Evolutionary conservation across 192 early-diverging fungal genomes (phyloP).

Genomic region (Coemansia nantahalensis): DNA sequence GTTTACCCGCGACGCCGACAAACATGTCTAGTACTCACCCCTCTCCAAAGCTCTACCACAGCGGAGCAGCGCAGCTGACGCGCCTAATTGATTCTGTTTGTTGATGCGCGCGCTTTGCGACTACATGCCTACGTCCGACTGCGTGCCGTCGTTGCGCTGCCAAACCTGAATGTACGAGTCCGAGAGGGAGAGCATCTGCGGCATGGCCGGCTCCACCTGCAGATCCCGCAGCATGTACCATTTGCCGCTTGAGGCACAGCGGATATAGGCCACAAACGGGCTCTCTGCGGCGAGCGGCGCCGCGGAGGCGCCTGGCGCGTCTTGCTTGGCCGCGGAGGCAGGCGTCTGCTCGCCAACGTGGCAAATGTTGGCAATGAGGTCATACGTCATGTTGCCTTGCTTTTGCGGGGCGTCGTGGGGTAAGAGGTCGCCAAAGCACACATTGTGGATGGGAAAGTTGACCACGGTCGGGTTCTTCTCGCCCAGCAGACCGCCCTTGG

Average conservation of each 20-base stretch:
- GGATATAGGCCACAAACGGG: conserved; percentile 80
- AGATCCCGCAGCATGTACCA: conserved; percentile 97
- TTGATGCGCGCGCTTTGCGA: too few species aligned
- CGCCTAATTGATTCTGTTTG: too few species aligned
- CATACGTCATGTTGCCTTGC: conserved; percentile 56
- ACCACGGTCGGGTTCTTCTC: conserved; percentile 99
- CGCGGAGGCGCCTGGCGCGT: conserved; percentile 5
- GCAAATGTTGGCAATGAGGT: conserved; percentile 88
- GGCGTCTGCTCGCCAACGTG: conserved; percentile 73
- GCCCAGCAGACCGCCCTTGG: conserved; percentile 73
- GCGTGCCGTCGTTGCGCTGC: conserved; percentile 4
- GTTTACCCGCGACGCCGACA: not conserved
- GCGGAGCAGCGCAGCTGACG: too few species aligned
- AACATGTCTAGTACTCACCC: not conserved
- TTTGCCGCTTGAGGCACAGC: conserved; percentile 72
- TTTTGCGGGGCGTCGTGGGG: conserved; percentile 49
- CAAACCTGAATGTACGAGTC: conserved; percentile 68
- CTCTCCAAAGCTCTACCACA: too few species aligned
- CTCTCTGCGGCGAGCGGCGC: conserved; percentile 56
- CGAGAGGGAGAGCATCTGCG: conserved; percentile 91
- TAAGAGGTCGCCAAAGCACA: conserved; percentile 76
- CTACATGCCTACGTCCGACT: too few species aligned
- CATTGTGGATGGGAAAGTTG: conserved; percentile 84
- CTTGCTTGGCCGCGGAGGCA: not conserved
- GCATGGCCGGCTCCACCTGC: conserved; percentile 85